phyloP scores from a whole-genome alignment of 192 early-diverging fungal species.

The Linnemannia zychae region DNA sequence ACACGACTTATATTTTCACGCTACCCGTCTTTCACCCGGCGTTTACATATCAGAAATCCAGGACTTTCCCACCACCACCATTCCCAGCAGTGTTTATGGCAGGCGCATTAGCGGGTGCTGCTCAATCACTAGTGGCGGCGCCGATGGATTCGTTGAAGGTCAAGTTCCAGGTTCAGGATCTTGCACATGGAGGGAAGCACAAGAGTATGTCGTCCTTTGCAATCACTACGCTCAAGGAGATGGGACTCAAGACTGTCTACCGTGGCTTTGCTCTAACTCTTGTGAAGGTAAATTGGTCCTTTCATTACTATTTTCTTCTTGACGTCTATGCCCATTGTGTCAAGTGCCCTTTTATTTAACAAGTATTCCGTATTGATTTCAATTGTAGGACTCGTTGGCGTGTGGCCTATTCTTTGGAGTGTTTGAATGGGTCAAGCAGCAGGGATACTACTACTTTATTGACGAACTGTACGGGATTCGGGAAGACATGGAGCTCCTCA shows the following conservation, averaged over 20 bases:
- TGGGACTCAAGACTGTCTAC: slow-evolving; percentile 68
- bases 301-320: not conserved
- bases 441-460: slow-evolving; percentile 75
- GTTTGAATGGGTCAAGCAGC: slow-evolving; percentile 82
- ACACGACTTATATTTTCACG: slow-evolving; percentile 78
- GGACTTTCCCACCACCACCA: slow-evolving; percentile 65
- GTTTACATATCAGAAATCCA: slow-evolving; percentile 58
- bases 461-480: slow-evolving; percentile 63
- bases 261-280: slow-evolving; percentile 67
- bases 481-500: slow-evolving; percentile 47
- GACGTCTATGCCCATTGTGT: too few species aligned
- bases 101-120: slow-evolving; percentile 77
- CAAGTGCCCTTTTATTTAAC: not conserved
- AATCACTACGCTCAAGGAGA: slow-evolving; percentile 65
- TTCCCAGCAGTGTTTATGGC: slow-evolving; percentile 66
- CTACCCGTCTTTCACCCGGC: slow-evolving; percentile 67
- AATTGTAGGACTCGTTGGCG: slow-evolving; percentile 72
- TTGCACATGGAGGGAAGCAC: slow-evolving; percentile 80
- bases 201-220: slow-evolving; percentile 78
- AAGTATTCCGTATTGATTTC: not conserved
- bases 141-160: slow-evolving; percentile 81
- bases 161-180: slow-evolving; percentile 81
- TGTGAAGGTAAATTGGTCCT: slow-evolving; percentile 54
- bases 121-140: slow-evolving; percentile 79
- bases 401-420: slow-evolving; percentile 84